Percentiles rank a stretch among this genome's conserved stretches.
phyloP scores from a whole-genome alignment of 768 basidiomycete genomes.

The Cantharellus anzutake region DNA sequence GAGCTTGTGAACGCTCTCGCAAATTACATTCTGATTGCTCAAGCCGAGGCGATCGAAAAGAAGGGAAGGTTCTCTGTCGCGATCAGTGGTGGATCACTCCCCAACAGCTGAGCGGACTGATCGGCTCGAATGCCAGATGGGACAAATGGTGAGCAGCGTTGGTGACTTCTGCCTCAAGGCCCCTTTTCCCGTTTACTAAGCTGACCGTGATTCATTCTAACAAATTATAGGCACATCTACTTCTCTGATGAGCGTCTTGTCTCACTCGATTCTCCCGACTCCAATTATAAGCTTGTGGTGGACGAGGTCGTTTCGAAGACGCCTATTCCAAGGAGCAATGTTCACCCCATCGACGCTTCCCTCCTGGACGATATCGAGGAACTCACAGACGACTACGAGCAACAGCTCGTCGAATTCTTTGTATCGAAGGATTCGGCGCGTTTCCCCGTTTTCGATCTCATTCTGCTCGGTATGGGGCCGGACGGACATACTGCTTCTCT shows the following conservation, averaged over 20 bases:
- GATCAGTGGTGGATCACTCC: conserved; percentile 83
- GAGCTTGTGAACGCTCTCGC: conserved; percentile 51
- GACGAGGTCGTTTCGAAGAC: conserved; percentile 65
- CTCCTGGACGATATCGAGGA: conserved; percentile 32
- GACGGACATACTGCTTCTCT: conserved; percentile 98
- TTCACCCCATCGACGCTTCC: conserved; percentile 61
- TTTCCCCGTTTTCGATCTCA: conserved; percentile 94
- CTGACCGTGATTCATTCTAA: conserved; percentile 1
- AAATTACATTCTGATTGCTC: conserved; percentile 65
- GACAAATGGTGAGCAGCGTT: conserved; percentile 62
- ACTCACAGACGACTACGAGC: conserved; percentile 25
- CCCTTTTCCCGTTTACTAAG: background rate
- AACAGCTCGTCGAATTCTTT: conserved; percentile 68
- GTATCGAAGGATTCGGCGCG: conserved; percentile 85
- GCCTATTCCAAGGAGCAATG: conserved; percentile 52
- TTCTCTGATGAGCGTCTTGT: conserved; percentile 95
- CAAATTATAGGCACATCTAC: conserved; percentile 66
- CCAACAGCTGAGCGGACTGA: conserved; percentile 61
- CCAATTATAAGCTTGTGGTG: conserved; percentile 67
- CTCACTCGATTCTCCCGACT: conserved; percentile 80
- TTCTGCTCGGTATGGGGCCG: conserved; percentile 90
- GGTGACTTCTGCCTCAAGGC: background rate
- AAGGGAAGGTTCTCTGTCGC: conserved; percentile 85
- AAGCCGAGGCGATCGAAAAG: conserved; percentile 76
- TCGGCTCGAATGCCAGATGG: conserved; percentile 42